These are phyloP conservation scores for Lophiotrema nucula DNA, from an alignment of 495 filamentous ascomycete genomes.

Conservation along the genomic window DNA sequence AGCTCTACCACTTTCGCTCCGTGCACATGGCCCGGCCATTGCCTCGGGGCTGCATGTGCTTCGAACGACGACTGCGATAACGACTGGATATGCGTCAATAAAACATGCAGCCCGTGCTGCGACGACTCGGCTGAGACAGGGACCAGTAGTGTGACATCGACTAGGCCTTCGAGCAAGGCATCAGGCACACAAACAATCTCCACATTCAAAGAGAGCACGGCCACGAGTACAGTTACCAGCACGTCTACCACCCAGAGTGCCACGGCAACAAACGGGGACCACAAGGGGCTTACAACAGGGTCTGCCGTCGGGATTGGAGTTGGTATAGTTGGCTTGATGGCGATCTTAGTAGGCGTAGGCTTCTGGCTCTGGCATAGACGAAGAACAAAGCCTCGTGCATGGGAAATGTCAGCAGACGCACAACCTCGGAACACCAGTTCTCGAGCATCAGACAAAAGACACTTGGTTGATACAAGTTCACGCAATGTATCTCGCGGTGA, in stretches of 20 bases:
- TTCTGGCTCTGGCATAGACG: slow-evolving; percentile 17
- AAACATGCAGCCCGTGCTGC: slow-evolving; percentile 28
- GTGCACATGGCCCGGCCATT: slow-evolving; percentile 33
- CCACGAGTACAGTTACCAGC: too few relatives aligned
- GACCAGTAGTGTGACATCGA: too few relatives aligned
- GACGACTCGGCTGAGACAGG: too few relatives aligned
- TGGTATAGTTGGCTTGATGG: slow-evolving; percentile 4
- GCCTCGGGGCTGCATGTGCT: slow-evolving; percentile 22
- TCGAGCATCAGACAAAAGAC: slow-evolving; percentile 3
- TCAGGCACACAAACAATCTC: too few relatives aligned
- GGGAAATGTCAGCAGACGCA: background rate
- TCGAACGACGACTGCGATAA: slow-evolving; percentile 29
- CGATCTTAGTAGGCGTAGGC: background rate
- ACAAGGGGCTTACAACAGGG: slow-evolving; percentile 4
- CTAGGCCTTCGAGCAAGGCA: too few relatives aligned
- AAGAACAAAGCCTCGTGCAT: background rate
- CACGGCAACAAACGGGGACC: background rate
- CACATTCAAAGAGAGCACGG: too few relatives aligned
- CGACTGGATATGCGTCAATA: slow-evolving; percentile 28
- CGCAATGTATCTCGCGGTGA: slow-evolving; percentile 1
- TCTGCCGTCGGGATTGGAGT: slow-evolving; percentile 15
- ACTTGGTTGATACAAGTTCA: background rate
- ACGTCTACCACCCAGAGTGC: background rate
- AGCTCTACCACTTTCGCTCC: slow-evolving; percentile 10
- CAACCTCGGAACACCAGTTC: background rate